Conservation (phyloP, 768 basidiomycete genomes). For the Daedalea quercina region DNA sequence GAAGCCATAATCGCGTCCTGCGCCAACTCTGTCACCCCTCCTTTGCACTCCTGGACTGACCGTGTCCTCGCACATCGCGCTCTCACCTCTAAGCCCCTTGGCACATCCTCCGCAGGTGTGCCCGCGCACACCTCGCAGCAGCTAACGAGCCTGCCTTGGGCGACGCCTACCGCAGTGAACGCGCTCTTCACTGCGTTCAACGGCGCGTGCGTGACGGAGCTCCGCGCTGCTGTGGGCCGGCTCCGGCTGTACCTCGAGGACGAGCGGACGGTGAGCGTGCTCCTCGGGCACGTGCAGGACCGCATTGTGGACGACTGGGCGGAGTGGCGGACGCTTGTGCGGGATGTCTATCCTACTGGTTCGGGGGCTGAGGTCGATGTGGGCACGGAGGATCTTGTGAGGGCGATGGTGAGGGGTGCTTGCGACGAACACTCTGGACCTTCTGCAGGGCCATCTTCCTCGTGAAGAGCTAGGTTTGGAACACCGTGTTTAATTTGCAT, state of each 20-base stretch:
- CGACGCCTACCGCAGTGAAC: conserved; percentile 38
- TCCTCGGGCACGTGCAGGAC: conserved; percentile 72
- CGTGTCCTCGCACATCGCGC: conserved; percentile 28
- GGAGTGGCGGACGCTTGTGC: conserved; percentile 42
- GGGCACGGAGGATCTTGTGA: conserved; percentile 14
- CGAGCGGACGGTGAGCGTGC: conserved; percentile 66
- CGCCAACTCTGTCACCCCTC: conserved; percentile 47
- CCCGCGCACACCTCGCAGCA: conserved; percentile 30
- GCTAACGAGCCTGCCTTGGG: conserved; percentile 39
- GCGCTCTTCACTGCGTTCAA: conserved; percentile 7
- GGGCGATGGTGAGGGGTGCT: conserved; percentile 12
- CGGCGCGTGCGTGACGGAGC: conserved; percentile 35
- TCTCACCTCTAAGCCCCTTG: conserved; percentile 18
- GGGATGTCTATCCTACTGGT: conserved; percentile 7
- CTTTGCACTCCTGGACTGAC: conserved; percentile 60
- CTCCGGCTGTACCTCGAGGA: conserved; percentile 79
- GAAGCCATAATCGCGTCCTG: conserved; percentile 73
- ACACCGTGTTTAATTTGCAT: no score
- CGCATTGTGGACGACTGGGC: conserved; percentile 71
- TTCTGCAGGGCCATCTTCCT: not conserved
- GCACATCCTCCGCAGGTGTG: conserved; percentile 6
- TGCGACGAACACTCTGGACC: conserved; percentile 9
- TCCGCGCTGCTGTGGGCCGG: conserved; percentile 47
- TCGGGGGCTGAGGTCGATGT: conserved; percentile 3
- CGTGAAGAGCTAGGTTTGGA: no score